Conservation (phyloP, 2,329 filamentous ascomycete species). For the Penicillium sp. region DNA sequence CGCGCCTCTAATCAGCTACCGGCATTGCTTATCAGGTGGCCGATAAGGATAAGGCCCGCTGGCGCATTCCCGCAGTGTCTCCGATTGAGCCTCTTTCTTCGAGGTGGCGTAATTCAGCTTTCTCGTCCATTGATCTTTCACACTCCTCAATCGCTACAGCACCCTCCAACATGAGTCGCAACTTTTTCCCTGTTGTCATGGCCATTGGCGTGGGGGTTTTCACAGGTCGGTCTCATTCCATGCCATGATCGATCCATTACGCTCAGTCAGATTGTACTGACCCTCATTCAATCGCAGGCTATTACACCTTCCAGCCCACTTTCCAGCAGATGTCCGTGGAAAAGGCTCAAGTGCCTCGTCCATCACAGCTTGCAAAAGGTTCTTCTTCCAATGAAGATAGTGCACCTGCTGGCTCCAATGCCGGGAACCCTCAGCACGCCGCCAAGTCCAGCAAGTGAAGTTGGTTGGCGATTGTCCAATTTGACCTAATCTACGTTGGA, state of each 20-base stretch:
- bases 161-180: slow-evolving; percentile 29
- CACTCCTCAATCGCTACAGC: slow-evolving; percentile 1
- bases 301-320: slow-evolving; percentile 41
- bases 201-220: slow-evolving; percentile 38
- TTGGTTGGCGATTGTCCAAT: neutral
- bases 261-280: slow-evolving; percentile 5
- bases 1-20: slow-evolving; percentile 18
- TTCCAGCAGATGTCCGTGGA: slow-evolving; percentile 33
- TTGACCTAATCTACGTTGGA: neutral
- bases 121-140: neutral
- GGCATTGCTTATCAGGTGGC: neutral
- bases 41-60: slow-evolving; percentile 21
- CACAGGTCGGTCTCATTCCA: slow-evolving; percentile 25
- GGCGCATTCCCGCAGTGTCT: slow-evolving; percentile 12
- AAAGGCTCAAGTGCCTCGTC: slow-evolving; percentile 15
- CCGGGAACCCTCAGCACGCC: neutral
- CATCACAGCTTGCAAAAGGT: neutral
- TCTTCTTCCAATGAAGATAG: neutral
- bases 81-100: slow-evolving; percentile 8
- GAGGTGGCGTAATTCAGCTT: neutral
- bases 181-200: slow-evolving; percentile 32
- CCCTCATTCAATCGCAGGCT: slow-evolving; percentile 27
- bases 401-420: neutral
- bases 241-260: neutral
- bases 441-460: neutral